Evolutionary conservation across 192 early-diverging fungal species (phyloP), one percentile per base, ranked within the genome.

Genomic region (Phycomyces blakesleeanus): DNA sequence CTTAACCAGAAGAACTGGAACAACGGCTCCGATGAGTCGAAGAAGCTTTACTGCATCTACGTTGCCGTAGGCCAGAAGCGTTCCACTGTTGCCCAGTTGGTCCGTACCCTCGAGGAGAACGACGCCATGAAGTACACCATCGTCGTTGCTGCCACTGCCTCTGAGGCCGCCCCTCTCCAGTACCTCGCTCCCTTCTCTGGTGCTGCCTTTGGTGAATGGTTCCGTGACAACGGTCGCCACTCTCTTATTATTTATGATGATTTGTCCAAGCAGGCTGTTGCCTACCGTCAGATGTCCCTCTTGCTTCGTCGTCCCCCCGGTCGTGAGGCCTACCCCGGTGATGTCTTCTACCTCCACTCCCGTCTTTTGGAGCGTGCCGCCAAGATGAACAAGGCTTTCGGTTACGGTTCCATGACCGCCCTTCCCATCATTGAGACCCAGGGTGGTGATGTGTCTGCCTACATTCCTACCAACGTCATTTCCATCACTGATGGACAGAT

Each of bases 391-490:
- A 89, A 95, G 84, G 80, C 82, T 71, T 85, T 90, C 80, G 94
- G 94, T 67, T 89, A 84, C 69, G 94, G 94, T 81, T 97, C 96
- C 76, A 85, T 98, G 85, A 98, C 96, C 59, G 96, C 96, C 38
- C 89, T 98, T 62, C 96, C 96, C 77, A 92, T 98, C 74, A 97
- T 98, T 84, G 96, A 98, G 80, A 98, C 96, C 69, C 94, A 97
- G 86, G 96, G 96, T 87, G 96, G 96, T 81, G 96, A 97, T 91
- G 96, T 98, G 79, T 98, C 96, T 69, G 96, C 96, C 26, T 98
- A 98, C 87, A 98, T 98, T 87, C 96, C 96, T 66, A 98, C 96
- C 74, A 98, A 98, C 85, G 95, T 98, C 73, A 98, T 98, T 96
- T 98, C 96, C 80, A 98, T 98, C 73, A 98, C 96, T 69, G 96